These are phyloP conservation scores for Citrus inodora DNA, from an alignment of 345 rosid genomes.

Conservation along the genomic window DNA sequence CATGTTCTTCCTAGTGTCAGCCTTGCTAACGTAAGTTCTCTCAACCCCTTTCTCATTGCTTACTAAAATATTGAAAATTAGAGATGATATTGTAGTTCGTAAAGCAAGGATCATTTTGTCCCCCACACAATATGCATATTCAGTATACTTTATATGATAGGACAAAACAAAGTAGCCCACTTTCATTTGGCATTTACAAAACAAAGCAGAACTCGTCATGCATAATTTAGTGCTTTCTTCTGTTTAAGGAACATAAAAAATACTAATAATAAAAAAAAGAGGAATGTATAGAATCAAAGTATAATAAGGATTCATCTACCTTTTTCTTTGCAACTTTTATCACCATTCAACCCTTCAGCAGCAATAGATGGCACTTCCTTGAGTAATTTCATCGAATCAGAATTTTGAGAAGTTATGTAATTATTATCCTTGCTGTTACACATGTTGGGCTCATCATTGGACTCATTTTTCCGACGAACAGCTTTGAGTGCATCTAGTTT, in stretches of 20 bases:
- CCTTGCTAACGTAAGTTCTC: slow-evolving; percentile 54
- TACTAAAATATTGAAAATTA: slow-evolving; percentile 43
- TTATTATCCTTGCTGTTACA: slow-evolving; percentile 18
- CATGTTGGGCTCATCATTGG: slow-evolving; percentile 22
- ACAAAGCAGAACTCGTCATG: background rate
- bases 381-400: slow-evolving; percentile 24
- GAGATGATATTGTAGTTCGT: slow-evolving; percentile 17
- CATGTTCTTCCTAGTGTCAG: slow-evolving; percentile 66
- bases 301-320: slow-evolving; percentile 35
- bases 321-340: slow-evolving; percentile 20
- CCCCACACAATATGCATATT: background rate
- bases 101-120: background rate
- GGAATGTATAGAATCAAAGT: background rate
- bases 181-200: background rate
- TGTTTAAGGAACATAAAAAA: background rate
- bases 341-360: slow-evolving; percentile 27
- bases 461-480: slow-evolving; percentile 48
- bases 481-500: slow-evolving; percentile 90
- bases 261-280: too few species aligned
- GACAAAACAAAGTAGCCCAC: background rate
- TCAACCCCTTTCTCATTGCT: slow-evolving; percentile 49
- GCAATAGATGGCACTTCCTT: slow-evolving; percentile 25
- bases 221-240: background rate
- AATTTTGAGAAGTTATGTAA: slow-evolving; percentile 26
- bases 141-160: background rate